Base-by-base conservation (phyloP, 2,329 filamentous ascomycete genomes). In the Rhinocladiella similis region DNA sequence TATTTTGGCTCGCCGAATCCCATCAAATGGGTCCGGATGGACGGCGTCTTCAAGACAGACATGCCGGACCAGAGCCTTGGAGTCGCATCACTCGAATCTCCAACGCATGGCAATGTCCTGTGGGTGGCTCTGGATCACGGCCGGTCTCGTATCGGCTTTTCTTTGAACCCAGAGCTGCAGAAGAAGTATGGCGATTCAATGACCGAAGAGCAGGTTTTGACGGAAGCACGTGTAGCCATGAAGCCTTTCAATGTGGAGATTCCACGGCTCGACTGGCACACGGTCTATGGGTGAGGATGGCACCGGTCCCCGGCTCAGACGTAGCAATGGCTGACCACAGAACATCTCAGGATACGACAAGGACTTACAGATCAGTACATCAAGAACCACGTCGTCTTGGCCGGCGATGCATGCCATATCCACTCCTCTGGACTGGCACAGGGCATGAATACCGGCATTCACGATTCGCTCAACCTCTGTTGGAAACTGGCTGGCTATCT, bases 391-490 rank as follows among this genome's bases (percentile, higher is more conserved):
- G 35, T 54, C n/a, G 18, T 54, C 14, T 29, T 48, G 18, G 41
- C 35, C n/a, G 53, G 71, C 7, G 72, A 74, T 56, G 66, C 70
- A 3, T 68, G 69, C 1, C 71, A 73, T 57, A 62, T 56, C 16
- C 65, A 69, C 22, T 68, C 69, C 7, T 69, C 69, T 0, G 68
- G 64, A 54, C 67, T 67, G 5, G 70, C 65, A 2, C 63, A 71
- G 13, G 71, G 70, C 3, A 51, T 69, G 48, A 73, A 73, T 52
- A 71, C 68, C 0, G 70, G 69, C 2, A 62, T 72, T 1, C 66
- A 70, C 51, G 71, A 73, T 48, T 66, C 63, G 1, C 61, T 68
- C n/a, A 73, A 72, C 48, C 63, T 73, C 2, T 60, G 66, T 2
- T 73, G 71, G 71, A 73, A 73, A 53, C 58, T 72, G 1, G 61